Conservation (phyloP, 106 monocot species). For the Dioscorea alata region DNA sequence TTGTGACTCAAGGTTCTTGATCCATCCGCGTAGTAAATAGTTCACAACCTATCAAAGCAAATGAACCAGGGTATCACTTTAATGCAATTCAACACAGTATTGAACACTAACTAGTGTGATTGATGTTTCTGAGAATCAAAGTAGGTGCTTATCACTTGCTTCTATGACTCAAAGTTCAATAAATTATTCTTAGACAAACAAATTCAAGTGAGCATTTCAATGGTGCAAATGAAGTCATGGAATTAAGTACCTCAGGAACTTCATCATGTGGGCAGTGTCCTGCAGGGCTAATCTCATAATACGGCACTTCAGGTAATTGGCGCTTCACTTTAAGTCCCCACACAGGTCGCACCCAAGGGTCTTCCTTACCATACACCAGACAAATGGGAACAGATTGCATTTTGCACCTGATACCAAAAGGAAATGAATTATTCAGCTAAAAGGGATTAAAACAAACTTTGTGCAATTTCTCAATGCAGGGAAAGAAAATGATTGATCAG, state of each 20-base stretch:
- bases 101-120: neutral
- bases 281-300: slow-evolving; percentile 93
- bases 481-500: neutral
- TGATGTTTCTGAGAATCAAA: neutral
- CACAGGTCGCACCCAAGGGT: slow-evolving; percentile 87
- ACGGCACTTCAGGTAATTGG: slow-evolving; percentile 74
- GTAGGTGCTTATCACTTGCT: neutral
- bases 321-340: slow-evolving; percentile 77
- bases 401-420: slow-evolving; percentile 46
- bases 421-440: neutral
- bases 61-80: neutral
- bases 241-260: slow-evolving; percentile 78
- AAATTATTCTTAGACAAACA: neutral
- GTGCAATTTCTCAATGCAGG: neutral
- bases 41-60: slow-evolving; percentile 62
- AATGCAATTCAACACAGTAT: neutral
- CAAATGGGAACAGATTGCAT: slow-evolving; percentile 67
- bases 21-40: slow-evolving; percentile 85
- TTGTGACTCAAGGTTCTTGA: slow-evolving; percentile 75
- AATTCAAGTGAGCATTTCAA: neutral
- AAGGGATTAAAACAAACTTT: neutral
- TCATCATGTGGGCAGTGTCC: slow-evolving; percentile 97
- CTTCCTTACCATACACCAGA: slow-evolving; percentile 97
- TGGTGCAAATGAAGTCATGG: neutral
- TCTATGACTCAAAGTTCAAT: neutral